These are phyloP conservation scores for Colletotrichum sansevieriae DNA, from an alignment of 2,329 filamentous ascomycete species.

Conservation along the genomic window DNA sequence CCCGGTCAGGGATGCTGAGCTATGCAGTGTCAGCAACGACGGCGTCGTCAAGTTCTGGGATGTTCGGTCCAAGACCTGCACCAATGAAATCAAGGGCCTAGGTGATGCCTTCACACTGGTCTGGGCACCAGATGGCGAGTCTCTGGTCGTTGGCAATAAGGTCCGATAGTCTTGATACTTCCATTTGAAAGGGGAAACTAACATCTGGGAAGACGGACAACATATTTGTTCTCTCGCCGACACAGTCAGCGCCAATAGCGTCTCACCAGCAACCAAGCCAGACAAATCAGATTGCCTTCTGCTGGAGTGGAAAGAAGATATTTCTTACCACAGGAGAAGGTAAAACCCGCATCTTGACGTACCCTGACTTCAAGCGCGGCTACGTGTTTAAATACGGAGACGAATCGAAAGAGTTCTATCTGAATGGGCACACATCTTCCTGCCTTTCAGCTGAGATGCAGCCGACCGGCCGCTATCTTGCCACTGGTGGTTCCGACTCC, in stretches of 20 bases:
- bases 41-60: constrained; percentile 86
- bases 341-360: constrained; percentile 77
- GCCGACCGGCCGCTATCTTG: constrained; percentile 78
- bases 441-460: constrained; percentile 78
- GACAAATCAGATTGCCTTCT: constrained; percentile 81
- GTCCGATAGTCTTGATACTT: constrained; percentile 55
- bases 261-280: constrained; percentile 72
- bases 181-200: background rate
- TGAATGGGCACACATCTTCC: constrained; percentile 80
- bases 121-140: constrained; percentile 80
- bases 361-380: constrained; percentile 72
- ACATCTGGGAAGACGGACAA: constrained; percentile 65
- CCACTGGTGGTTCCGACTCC: constrained; percentile 81
- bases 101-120: constrained; percentile 78
- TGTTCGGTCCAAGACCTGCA: constrained; percentile 77
- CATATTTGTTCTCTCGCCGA: constrained; percentile 73
- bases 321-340: constrained; percentile 80
- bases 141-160: constrained; percentile 80
- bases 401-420: constrained; percentile 65
- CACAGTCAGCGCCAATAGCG: constrained; percentile 66
- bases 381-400: constrained; percentile 62
- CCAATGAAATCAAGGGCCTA: constrained; percentile 76
- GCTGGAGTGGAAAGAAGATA: constrained; percentile 78
- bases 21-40: constrained; percentile 81
- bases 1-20: constrained; percentile 80